Percentiles rank a stretch among this genome's conserved stretches.
These are phyloP conservation scores for Raphanus hybrid DNA, from an alignment of 441 rosid genomes.

Conservation along the genomic window DNA sequence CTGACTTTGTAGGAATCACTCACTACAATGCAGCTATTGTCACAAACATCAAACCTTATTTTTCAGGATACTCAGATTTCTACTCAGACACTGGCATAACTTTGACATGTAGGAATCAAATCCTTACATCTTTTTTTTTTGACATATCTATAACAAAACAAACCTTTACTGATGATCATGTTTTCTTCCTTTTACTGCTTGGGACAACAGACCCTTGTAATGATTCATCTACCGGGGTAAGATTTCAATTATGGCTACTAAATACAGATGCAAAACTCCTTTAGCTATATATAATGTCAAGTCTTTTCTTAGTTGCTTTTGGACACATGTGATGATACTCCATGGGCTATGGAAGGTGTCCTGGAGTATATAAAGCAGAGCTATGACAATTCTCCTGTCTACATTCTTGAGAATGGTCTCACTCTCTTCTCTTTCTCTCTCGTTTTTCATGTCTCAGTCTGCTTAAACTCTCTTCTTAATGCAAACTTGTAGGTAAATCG, in stretches of 20 bases:
- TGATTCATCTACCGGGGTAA: not conserved
- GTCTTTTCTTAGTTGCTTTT: not conserved
- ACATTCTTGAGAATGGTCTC: not conserved
- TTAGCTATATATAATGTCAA: not conserved
- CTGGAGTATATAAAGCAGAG: not conserved
- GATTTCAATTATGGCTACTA: not conserved
- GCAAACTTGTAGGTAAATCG: not conserved
- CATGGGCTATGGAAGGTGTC: not conserved
- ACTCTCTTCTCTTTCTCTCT: not conserved
- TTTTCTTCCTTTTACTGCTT: not conserved
- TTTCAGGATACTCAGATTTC: not conserved
- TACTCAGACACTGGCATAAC: not conserved
- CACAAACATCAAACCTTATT: not conserved
- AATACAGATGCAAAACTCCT: not conserved
- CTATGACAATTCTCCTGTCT: not conserved
- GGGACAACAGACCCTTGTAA: slow-evolving; percentile 6
- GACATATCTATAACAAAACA: not conserved
- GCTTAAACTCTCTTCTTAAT: not conserved
- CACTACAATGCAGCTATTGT: not conserved
- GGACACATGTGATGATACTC: not conserved
- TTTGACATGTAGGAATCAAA: not conserved
- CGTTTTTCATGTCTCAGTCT: not conserved
- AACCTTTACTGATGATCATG: not conserved
- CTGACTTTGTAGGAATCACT: not conserved
- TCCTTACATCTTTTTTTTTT: not conserved